Evolutionary conservation across 1,284 basidiomycete species (phyloP).

Genomic region (Garcileccinum viscosum): DNA sequence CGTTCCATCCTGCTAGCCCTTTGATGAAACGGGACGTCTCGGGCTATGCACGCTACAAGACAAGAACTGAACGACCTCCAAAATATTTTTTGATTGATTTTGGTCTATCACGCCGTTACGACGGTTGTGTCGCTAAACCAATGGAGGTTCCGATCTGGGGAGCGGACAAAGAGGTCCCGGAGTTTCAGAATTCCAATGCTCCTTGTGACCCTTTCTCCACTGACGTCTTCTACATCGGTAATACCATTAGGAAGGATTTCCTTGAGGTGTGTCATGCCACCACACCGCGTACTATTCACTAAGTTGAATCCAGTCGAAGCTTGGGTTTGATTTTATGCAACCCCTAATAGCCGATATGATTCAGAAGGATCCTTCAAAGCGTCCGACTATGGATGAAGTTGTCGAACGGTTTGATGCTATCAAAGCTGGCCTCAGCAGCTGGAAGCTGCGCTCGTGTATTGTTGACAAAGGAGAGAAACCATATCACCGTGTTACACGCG

Average conservation of each 20-base stretch:
- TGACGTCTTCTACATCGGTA: conserved; percentile 46
- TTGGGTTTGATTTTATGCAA: conserved; percentile 24
- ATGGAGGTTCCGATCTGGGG: conserved; percentile 28
- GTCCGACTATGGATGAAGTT: conserved; percentile 28
- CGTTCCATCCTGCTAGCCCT: conserved; percentile 31
- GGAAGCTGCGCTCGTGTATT: conserved; percentile 29
- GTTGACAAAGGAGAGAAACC: conserved; percentile 9
- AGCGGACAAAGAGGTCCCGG: conserved; percentile 33
- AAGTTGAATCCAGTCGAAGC: conserved; percentile 10
- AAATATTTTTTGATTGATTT: conserved; percentile 49
- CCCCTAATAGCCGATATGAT: conserved; percentile 25
- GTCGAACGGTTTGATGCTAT: conserved; percentile 14
- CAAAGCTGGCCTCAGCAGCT: neutral
- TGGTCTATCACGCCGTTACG: conserved; percentile 41
- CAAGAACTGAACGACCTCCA: conserved; percentile 39
- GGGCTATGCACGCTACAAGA: conserved; percentile 25
- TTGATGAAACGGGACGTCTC: conserved; percentile 27
- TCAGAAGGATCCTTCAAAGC: conserved; percentile 27
- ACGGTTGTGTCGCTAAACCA: conserved; percentile 19
- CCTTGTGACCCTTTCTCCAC: conserved; percentile 43
- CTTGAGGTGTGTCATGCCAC: conserved; percentile 27
- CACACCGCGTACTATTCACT: neutral
- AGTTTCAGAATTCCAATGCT: conserved; percentile 22
- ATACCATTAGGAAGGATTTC: conserved; percentile 39
- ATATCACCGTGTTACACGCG: neutral